A percentile compares a stretch with the other conserved stretches of the same genome.
Conservation (phyloP, 2,329 filamentous ascomycete genomes). For the Fusarium sp. region DNA sequence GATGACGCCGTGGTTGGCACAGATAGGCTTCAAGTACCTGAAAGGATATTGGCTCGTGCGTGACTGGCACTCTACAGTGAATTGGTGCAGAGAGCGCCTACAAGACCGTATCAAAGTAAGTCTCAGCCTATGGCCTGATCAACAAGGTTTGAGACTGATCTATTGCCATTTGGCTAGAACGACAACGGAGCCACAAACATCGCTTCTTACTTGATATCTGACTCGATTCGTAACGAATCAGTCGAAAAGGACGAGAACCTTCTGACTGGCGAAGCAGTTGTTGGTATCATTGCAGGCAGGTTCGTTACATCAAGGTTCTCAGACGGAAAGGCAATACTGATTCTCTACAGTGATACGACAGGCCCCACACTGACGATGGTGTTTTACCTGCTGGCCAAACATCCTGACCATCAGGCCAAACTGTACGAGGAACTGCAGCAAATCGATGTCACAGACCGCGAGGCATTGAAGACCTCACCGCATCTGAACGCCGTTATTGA, state of each 20-base stretch:
- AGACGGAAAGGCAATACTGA: fast-evolving
- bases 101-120: not conserved
- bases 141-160: not conserved
- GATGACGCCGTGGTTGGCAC: not conserved
- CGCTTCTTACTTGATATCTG: not conserved
- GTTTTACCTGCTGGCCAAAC: not conserved
- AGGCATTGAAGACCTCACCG: fast-evolving
- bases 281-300: not conserved
- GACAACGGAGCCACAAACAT: not conserved
- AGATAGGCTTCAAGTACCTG: not conserved
- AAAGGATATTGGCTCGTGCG: not conserved
- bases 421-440: not conserved
- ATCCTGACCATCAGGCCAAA: not conserved
- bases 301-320: fast-evolving
- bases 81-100: not conserved
- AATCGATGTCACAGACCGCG: not conserved
- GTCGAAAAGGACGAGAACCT: not conserved
- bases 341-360: fast-evolving
- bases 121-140: not conserved
- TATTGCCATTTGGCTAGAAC: fast-evolving
- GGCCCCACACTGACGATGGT: not conserved
- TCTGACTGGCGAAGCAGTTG: not conserved
- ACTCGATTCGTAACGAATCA: not conserved
- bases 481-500: not conserved
- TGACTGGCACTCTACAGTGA: not conserved